These are phyloP conservation scores for Cudoniella acicularis DNA, from an alignment of 495 filamentous ascomycete genomes.

Conservation along the genomic window DNA sequence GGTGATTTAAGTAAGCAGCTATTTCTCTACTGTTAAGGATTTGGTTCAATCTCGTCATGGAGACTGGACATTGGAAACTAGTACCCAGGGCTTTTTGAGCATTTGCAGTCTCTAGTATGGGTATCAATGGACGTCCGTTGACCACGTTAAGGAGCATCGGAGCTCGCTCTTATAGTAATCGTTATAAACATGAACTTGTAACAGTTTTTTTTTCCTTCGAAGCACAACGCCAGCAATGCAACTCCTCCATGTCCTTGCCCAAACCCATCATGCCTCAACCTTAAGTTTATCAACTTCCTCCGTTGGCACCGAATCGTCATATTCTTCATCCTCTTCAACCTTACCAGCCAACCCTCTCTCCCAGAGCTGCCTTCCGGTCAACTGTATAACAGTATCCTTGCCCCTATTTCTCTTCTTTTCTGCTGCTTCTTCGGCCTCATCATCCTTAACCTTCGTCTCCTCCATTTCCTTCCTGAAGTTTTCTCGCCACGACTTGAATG, in stretches of 20 bases:
- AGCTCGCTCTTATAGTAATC: background rate
- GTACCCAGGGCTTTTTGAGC: no score
- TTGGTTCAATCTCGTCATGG: no score
- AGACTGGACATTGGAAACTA: no score
- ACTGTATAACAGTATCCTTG: constrained; percentile 54
- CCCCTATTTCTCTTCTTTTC: constrained; percentile 70
- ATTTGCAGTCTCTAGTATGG: no score
- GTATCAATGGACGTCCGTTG: no score
- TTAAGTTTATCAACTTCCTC: constrained; percentile 66
- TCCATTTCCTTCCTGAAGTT: constrained; percentile 76
- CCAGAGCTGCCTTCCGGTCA: constrained; percentile 84
- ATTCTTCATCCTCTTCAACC: constrained; percentile 68
- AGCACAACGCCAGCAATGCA: constrained; percentile 26
- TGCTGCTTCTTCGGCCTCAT: constrained; percentile 70
- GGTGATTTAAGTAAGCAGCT: no score
- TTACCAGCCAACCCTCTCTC: constrained; percentile 74
- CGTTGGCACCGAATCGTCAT: constrained; percentile 47
- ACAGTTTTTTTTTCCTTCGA: background rate
- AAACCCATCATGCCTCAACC: constrained; percentile 45
- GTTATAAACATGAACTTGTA: background rate
- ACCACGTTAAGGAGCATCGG: no score
- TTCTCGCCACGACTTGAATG: constrained; percentile 78
- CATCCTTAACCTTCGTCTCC: constrained; percentile 57
- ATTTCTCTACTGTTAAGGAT: no score
- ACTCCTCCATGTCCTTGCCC: constrained; percentile 19